phyloP scores from a whole-genome alignment of 1,139 yeast species.

The Blastobotrys elegans region DNA sequence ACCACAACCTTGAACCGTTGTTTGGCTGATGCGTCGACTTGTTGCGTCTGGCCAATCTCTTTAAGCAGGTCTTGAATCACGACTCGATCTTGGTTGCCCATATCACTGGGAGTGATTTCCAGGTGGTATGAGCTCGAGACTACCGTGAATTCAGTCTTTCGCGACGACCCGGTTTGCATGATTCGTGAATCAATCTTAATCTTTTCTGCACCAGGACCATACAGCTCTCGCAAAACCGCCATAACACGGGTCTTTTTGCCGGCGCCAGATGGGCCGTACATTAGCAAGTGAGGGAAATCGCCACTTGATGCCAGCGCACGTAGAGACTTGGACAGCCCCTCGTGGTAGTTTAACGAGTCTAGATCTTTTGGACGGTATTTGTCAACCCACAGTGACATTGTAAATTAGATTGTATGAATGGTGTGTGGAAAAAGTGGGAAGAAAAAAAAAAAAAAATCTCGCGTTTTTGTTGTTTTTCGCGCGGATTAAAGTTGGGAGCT shows the following conservation, averaged over 20 bases:
- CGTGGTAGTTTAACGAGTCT: constrained; percentile 61
- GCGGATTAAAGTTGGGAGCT: neutral
- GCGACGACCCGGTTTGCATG: constrained; percentile 57
- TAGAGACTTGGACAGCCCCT: constrained; percentile 56
- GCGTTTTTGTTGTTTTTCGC: neutral
- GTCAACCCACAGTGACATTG: constrained; percentile 97
- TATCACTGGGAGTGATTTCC: constrained; percentile 94
- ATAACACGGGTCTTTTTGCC: constrained; percentile 94
- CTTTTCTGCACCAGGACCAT: constrained; percentile 75
- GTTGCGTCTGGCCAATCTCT: constrained; percentile 93
- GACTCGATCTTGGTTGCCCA: constrained; percentile 92
- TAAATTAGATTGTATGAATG: neutral
- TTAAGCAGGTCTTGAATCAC: constrained; percentile 91
- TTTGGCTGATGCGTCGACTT: constrained; percentile 68
- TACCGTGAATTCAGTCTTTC: constrained; percentile 85
- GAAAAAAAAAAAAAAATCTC: neutral
- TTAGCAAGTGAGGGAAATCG: constrained; percentile 87
- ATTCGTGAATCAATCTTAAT: constrained; percentile 87
- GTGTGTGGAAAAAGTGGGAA: neutral
- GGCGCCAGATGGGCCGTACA: constrained; percentile 95
- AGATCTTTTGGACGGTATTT: constrained; percentile 78
- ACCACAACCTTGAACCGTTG: constrained; percentile 88
- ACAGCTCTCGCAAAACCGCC: constrained; percentile 72
- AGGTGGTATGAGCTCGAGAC: constrained; percentile 86
- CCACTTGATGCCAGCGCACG: constrained; percentile 56